phyloP scores from a whole-genome alignment of 2,329 filamentous ascomycete genomes.

The Domatiomyces globalis region DNA sequence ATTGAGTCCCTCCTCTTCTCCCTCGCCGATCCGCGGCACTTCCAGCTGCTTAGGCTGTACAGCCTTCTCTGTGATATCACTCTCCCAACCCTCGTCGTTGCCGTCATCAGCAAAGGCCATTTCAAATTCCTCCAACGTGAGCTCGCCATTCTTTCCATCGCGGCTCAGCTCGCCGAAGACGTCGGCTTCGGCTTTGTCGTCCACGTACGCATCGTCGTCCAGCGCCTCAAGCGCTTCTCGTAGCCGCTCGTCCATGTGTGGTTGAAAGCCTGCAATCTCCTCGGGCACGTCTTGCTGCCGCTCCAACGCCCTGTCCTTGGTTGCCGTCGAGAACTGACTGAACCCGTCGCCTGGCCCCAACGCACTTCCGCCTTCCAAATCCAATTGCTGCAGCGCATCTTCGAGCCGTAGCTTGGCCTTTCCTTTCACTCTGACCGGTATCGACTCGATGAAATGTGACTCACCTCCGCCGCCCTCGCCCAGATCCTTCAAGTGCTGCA shows the following conservation, averaged over 20 bases:
- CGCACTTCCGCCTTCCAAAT: slow-evolving; percentile 28
- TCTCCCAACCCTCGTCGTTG: slow-evolving; percentile 83
- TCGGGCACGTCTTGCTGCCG: slow-evolving; percentile 88
- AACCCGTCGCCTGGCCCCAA: slow-evolving; percentile 46
- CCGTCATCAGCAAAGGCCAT: slow-evolving; percentile 42
- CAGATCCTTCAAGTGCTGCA: slow-evolving; percentile 96
- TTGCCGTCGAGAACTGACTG: slow-evolving; percentile 34
- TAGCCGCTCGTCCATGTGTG: slow-evolving; percentile 90
- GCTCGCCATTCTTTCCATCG: slow-evolving; percentile 48
- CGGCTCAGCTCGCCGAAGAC: slow-evolving; percentile 62
- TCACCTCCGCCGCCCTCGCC: slow-evolving; percentile 43
- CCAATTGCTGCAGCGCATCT: slow-evolving; percentile 56
- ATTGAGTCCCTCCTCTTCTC: slow-evolving; percentile 1
- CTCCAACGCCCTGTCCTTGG: slow-evolving; percentile 63
- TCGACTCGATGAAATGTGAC: slow-evolving; percentile 66
- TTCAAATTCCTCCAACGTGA: slow-evolving; percentile 70
- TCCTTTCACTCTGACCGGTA: slow-evolving; percentile 42
- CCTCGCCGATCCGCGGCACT: background rate
- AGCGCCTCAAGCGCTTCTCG: slow-evolving; percentile 84
- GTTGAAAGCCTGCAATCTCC: slow-evolving; percentile 81
- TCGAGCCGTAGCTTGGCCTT: slow-evolving; percentile 70
- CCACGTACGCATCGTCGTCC: slow-evolving; percentile 90
- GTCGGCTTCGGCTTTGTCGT: slow-evolving; percentile 53
- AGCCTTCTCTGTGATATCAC: slow-evolving; percentile 73
- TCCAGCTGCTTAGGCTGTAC: background rate